Conservation (phyloP, 495 filamentous ascomycete species). For the Xylaria grammica region DNA sequence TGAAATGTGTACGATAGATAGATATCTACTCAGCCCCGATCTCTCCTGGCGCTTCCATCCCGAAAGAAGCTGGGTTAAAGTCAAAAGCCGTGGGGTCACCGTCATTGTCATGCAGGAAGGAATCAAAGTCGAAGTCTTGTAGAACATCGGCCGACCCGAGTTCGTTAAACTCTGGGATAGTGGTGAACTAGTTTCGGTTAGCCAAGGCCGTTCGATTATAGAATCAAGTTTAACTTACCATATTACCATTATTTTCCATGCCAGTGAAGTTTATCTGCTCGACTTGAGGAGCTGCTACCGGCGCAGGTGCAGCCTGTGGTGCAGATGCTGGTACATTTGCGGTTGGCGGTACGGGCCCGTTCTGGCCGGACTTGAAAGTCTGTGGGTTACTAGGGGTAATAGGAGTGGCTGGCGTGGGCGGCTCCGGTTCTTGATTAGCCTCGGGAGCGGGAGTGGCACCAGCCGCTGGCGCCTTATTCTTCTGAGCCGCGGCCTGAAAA, state of each 20-base stretch:
- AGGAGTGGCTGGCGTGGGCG: constrained; percentile 81
- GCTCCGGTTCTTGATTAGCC: constrained; percentile 69
- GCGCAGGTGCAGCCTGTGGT: constrained; percentile 48
- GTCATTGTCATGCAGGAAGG: constrained; percentile 71
- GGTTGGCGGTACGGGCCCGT: constrained; percentile 49
- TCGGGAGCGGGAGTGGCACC: constrained; percentile 81
- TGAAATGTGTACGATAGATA: constrained; percentile 36
- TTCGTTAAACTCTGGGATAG: constrained; percentile 65
- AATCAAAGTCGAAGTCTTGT: constrained; percentile 94
- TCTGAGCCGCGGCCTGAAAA: constrained; percentile 66
- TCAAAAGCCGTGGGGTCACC: constrained; percentile 48
- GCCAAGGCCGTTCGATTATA: neutral
- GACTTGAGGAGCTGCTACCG: constrained; percentile 54
- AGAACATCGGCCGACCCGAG: constrained; percentile 69
- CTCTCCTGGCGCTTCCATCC: constrained; percentile 50
- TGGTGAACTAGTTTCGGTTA: constrained; percentile 29
- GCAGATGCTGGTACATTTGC: constrained; percentile 50
- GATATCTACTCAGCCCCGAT: constrained; percentile 56
- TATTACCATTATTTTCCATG: constrained; percentile 36
- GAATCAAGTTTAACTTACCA: constrained; percentile 39
- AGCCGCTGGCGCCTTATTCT: constrained; percentile 72
- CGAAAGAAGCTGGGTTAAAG: constrained; percentile 48
- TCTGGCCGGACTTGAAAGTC: constrained; percentile 65
- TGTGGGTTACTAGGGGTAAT: constrained; percentile 81
- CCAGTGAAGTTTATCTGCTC: constrained; percentile 44